A percentile compares a stretch with the other conserved stretches of the same genome.
Conservation (phyloP, 352 stramenopile species). For the Pythium phragmiticola region DNA sequence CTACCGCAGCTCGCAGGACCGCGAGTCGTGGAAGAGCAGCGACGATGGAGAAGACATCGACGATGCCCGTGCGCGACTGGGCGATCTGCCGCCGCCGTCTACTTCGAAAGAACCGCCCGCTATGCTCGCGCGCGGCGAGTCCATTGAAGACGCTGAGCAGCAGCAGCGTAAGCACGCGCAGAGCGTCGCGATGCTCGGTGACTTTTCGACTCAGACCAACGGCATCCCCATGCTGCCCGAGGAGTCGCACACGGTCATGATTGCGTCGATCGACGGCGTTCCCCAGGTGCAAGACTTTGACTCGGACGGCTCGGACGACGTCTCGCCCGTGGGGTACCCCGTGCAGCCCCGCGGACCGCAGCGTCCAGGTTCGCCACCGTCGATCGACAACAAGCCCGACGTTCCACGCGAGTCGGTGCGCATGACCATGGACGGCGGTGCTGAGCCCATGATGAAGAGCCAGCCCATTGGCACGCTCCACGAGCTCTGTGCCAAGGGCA, state of each 20-base stretch:
- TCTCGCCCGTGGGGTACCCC: constrained; percentile 34
- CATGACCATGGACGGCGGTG: constrained; percentile 67
- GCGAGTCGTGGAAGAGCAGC: constrained; percentile 26
- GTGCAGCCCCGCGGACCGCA: constrained; percentile 30
- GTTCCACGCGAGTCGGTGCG: constrained; percentile 60
- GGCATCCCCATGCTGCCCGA: constrained; percentile 61
- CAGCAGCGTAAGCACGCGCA: constrained; percentile 48
- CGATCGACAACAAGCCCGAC: constrained; percentile 28
- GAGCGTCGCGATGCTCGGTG: constrained; percentile 68
- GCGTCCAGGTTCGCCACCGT: constrained; percentile 1
- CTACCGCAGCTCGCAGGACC: constrained; percentile 6
- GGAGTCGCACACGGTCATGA: constrained; percentile 44
- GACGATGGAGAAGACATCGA: constrained; percentile 25
- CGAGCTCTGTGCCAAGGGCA: constrained; percentile 77
- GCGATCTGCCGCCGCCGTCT: constrained; percentile 1
- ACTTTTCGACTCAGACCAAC: constrained; percentile 66
- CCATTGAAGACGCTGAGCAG: constrained; percentile 20
- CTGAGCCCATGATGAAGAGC: constrained; percentile 68
- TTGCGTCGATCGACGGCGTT: constrained; percentile 60
- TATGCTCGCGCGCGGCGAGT: constrained; percentile 17
- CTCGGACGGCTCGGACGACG: constrained; percentile 15
- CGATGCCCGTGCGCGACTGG: constrained; percentile 21
- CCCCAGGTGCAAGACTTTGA: constrained; percentile 32
- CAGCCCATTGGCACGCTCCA: constrained; percentile 80
- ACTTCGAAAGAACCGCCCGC: not conserved